Conservation (phyloP, 2,329 filamentous ascomycete genomes). For the Catunica adiposa region DNA sequence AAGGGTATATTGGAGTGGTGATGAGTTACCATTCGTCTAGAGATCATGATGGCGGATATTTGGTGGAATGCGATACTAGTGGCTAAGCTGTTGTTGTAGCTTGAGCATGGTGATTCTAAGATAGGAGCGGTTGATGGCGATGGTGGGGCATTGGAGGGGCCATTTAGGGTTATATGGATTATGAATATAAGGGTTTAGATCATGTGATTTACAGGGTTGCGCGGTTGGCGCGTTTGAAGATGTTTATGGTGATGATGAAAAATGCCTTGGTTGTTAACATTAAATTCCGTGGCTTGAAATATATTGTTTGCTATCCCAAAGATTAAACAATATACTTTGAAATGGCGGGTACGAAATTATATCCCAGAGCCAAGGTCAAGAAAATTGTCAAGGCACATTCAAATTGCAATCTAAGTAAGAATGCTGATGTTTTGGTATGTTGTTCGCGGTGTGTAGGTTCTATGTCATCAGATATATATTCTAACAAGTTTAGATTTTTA, state of each 20-base stretch:
- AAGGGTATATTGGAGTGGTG: too few relatives aligned
- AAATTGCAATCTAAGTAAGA: conserved; percentile 63
- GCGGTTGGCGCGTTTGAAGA: neutral
- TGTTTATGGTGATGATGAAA: neutral
- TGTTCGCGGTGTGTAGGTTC: neutral
- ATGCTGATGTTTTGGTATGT: conserved; percentile 63
- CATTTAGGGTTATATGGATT: neutral
- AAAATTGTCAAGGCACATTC: conserved; percentile 84
- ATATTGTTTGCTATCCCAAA: neutral
- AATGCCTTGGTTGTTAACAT: neutral
- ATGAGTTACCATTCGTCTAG: conserved; percentile 42
- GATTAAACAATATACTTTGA: conserved; percentile 22
- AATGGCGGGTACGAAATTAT: conserved; percentile 54
- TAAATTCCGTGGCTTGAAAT: too few relatives aligned
- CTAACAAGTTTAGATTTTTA: conserved; percentile 45
- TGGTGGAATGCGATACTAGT: neutral
- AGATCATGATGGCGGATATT: conserved; percentile 26
- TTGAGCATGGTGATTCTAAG: neutral
- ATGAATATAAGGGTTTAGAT: neutral
- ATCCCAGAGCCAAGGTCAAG: conserved; percentile 70
- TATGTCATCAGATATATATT: too few relatives aligned
- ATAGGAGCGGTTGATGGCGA: neutral
- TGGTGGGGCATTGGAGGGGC: neutral
- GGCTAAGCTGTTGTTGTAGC: neutral
- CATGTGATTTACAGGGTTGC: neutral